Base-by-base conservation (phyloP, 75 land plant species). In the Adiantum capillusveneris region DNA sequence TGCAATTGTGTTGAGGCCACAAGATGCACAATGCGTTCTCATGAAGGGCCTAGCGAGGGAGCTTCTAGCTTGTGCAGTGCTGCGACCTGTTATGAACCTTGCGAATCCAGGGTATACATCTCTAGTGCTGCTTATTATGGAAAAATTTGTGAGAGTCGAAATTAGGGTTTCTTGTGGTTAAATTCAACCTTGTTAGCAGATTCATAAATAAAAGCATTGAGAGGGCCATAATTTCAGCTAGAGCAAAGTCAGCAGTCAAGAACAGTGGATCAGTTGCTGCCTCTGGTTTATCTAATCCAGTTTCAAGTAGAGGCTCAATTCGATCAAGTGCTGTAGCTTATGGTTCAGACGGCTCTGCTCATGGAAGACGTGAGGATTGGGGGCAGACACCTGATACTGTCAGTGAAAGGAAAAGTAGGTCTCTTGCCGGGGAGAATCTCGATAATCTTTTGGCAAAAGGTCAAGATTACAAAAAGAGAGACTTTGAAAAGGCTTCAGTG, bases 401-500 rank as follows among this genome's bases (percentile, higher is more conserved):
- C 9, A 81, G 77, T 16, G 81, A 65, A 31, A 81, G 82, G 63
- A 84, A 79, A 60, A 75, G 72, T 22, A 73, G 82, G 60, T 83
- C 81, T 31, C 82, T 95, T 60, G 83, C 91, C 31, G 96, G 92
- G 9, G 99, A 95, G 59, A 69, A 95, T 71, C 64, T 84, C 65
- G 96, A 95, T 14, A 90, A 95, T 63, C 65, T 82, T 67, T 90
- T 91, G 99, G 31, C 92, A 18, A 86, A 86, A 65, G 96, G 97
- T 25, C 69, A 85, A 57, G 66, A 84, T 54, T 95, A 81, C 58
- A 90, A 39, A 69, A 86, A 62, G 46, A 84, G 77, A 45, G 90
- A 92, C 19, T 44, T 52, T 29, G 58, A 59, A 43, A 76, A 70
- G 48, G 31, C 59, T 26, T 9, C 50, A 5, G 49, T 25, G 14